Base-by-base conservation (phyloP, 441 rosid species). In the Gossypium aridum region DNA sequence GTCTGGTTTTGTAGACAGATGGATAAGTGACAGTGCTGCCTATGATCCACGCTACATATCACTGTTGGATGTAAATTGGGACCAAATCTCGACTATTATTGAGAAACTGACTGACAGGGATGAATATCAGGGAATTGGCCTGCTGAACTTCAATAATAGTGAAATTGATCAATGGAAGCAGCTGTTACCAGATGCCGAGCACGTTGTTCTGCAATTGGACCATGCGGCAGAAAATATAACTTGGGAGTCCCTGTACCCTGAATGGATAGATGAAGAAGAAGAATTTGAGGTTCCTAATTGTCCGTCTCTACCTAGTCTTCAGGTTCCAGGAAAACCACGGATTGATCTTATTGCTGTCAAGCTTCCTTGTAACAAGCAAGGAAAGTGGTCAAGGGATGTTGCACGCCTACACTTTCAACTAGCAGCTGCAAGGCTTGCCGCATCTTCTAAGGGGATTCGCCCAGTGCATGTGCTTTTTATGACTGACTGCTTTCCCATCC, bases 251-350 rank as follows among this genome's bases (percentile, higher is more conserved):
- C 67, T 93, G 16, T 93, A 88, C 70, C 96, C 94, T 13, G 96
- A 93, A 78, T 90, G 98, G 98, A 93, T 92, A 63, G 98, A 93
- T 28, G 97, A 93, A 85, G 98, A 88, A 72, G 94, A 93, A 83
- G 90, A 87, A 14, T 92, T 83, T 55, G 88, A 90, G 83, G 90
- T 93, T 75, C 97, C 96, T 14, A 83, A 83, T 77, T 92, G 96
- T 78, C 96, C 96, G 81, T 81, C 83, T 66, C 75, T 92, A 34
- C 98, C 97, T 34, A 84, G 72, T 78, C 71, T 92, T 80, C 87
- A 84, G 79, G 63, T 78, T 80, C 87, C 94, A 65, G 91, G 91
- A 25, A 93, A 89, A 75, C 92, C 97, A 65, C 87, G 96, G 68
- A 75, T 90, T 20, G 94, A 91, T 83, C 83, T 93, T 70, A 77